These are phyloP conservation scores for Suhomyces bribrorum DNA, from an alignment of 1,139 yeast species.

Conservation along the genomic window DNA sequence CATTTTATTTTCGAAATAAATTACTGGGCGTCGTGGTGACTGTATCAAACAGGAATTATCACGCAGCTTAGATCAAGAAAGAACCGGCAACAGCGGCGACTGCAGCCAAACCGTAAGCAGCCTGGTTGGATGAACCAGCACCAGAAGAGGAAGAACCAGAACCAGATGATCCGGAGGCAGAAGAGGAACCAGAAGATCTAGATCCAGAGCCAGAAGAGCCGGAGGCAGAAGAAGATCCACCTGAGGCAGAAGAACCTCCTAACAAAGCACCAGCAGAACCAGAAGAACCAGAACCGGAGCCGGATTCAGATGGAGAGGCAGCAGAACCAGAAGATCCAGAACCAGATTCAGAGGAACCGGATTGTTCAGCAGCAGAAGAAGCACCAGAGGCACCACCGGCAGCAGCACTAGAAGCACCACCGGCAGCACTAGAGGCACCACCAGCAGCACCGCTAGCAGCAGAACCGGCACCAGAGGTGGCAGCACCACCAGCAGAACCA, in stretches of 20 bases:
- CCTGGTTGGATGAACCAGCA: slow-evolving; percentile 11
- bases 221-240: slow-evolving; percentile 10
- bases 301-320: slow-evolving; percentile 6
- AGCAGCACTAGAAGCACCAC: slow-evolving; percentile 20
- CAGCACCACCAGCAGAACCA: slow-evolving; percentile 39
- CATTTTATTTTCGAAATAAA: slow-evolving; percentile 1
- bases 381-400: slow-evolving; percentile 39
- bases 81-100: slow-evolving; percentile 28
- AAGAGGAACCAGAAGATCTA: slow-evolving; percentile 5
- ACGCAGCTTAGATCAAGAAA: slow-evolving; percentile 22
- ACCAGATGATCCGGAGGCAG: slow-evolving; percentile 13
- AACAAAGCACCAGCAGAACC: slow-evolving; percentile 16
- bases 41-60: slow-evolving; percentile 7
- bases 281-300: slow-evolving; percentile 21
- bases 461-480: slow-evolving; percentile 45
- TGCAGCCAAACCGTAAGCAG: slow-evolving; percentile 24
- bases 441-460: slow-evolving; percentile 43
- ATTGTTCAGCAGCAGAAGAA: slow-evolving; percentile 1
- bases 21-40: slow-evolving; percentile 2
- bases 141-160: slow-evolving; percentile 9
- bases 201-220: slow-evolving; percentile 5
- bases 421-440: slow-evolving; percentile 18
- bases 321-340: slow-evolving; percentile 1
- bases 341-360: slow-evolving; percentile 5
- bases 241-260: slow-evolving; percentile 1